Conservation (phyloP, 2,329 filamentous ascomycete species). For the Aspergillaceae sp. region DNA sequence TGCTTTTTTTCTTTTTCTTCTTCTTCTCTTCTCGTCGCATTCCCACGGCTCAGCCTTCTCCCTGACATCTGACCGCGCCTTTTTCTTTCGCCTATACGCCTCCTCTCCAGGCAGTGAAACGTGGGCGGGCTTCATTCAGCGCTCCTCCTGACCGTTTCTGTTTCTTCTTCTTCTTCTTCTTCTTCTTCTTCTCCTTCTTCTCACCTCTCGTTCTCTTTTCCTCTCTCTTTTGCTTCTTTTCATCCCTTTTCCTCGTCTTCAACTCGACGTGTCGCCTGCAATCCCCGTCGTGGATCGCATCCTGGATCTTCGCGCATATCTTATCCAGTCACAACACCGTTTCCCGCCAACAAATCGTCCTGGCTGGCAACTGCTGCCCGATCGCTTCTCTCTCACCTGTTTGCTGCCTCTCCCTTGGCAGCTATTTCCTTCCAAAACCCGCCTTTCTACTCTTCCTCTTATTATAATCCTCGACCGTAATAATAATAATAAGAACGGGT, state of each 20-base stretch:
- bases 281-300: too few relatives aligned
- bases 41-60: background rate
- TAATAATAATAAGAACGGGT: background rate
- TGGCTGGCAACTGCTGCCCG: constrained; percentile 25
- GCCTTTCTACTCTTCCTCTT: background rate
- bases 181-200: background rate
- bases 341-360: constrained; percentile 9
- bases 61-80: too few relatives aligned
- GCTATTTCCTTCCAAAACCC: too few relatives aligned
- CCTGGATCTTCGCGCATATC: constrained; percentile 13
- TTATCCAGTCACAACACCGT: background rate
- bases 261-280: too few relatives aligned
- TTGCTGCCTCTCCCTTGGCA: background rate
- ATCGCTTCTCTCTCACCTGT: constrained; percentile 17
- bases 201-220: background rate
- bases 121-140: background rate
- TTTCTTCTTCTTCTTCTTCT: background rate
- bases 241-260: constrained; percentile 21
- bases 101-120: background rate
- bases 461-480: background rate
- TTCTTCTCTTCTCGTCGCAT: background rate
- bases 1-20: background rate
- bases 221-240: constrained; percentile 7
- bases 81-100: background rate
- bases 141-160: background rate